Base-by-base conservation (phyloP, 805 yeast genomes). In the Cephaloascus fragrans region DNA sequence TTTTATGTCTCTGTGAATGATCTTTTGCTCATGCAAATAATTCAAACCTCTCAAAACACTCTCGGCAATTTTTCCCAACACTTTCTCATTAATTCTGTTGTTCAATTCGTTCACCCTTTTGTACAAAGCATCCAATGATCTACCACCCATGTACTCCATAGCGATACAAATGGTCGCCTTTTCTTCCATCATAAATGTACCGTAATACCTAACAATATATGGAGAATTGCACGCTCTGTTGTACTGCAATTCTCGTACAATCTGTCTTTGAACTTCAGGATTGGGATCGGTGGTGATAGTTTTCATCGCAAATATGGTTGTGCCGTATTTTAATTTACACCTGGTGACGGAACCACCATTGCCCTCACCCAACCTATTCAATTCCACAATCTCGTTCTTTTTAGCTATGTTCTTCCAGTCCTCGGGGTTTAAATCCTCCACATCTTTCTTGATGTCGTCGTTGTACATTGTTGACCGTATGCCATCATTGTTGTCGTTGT, bases 71-170 rank as follows among this genome's bases (percentile, higher is more conserved):
- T 85, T 83, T 1, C 97, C 97, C 44, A 93, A 61, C 0, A 90
- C 96, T 51, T 84, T 85, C 55, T 93, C 98, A 43, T 96, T 89
- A 29, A 93, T 83, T 42, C 97, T 67, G 33, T 94, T 95, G 16
- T 88, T 87, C 39, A 84, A 66, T 32, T 68, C 64, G 37, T 79
- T 71, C 35, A 88, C 83, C 40, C 77, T 73, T 50, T 82, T 81
- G 62, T 90, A 88, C n/a, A 90, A 78, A 2, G 96, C 87, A 52
- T 93, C 97, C 43, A 93, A 61, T 3, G 96, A 86, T 34, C 77
- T 75, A 1, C 97, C 97, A 19, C 88, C 96, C 88, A 95, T 93
- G 57, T 77, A 93, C 59, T 93, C 98, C 97, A 93, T 93, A 36
- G 96, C 87, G 20, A 93, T 93, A 48, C 85, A 88, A 32, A 93